Evolutionary conservation across 2,329 filamentous ascomycete species (phyloP), one percentile per base, ranked within the genome.

Genomic region (Onygenales sp.): DNA sequence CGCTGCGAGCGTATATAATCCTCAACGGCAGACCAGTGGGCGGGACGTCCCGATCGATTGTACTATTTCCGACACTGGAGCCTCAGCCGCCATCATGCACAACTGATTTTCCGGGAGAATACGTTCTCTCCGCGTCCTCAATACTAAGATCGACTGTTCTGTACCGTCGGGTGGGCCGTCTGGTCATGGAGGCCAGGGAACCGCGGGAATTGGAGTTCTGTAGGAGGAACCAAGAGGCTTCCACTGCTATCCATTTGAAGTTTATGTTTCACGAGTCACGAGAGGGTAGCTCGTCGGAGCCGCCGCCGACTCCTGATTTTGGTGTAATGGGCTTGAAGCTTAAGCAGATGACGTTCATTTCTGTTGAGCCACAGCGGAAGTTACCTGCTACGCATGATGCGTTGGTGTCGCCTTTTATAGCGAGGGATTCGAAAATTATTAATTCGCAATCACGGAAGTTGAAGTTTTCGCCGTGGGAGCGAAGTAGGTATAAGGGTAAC

Each of bases 71-170:
- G 2, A 51, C 53, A 5, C 42, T 51, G 41, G 47, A 51, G 17
- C 21, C 49, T 7, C 46, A 54, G 42, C 53, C 53, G 27, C 53
- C 53, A 5, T 43, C 44, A 8, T 54, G 53, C 42, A 54, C 53
- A 13, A 41, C 32, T 9, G 53, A 54, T 41, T 54, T 54, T 44
- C 53, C 53, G 9, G 53, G 48, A 2, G 47, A 54, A 17, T 54
- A 54, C 10, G 27, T 21, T 11, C 42, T 54, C 8, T 51, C 48
- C 10, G 33, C 31, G 33, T 45, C 32, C 9, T 39, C 43, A 9
- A 38, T 41, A 8, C 9, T 54, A 27, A 38, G 53, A 14, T 21
- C 53, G 5, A 9, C 31, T 2, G 41, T 42, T 7, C 14, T 43
- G 2, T 51, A 51, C 21, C 53, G 48, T 13, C 31, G 43, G 8